Evolutionary conservation across 2,329 filamentous ascomycete genomes (phyloP).

Genomic region (Epichloe baconii): DNA sequence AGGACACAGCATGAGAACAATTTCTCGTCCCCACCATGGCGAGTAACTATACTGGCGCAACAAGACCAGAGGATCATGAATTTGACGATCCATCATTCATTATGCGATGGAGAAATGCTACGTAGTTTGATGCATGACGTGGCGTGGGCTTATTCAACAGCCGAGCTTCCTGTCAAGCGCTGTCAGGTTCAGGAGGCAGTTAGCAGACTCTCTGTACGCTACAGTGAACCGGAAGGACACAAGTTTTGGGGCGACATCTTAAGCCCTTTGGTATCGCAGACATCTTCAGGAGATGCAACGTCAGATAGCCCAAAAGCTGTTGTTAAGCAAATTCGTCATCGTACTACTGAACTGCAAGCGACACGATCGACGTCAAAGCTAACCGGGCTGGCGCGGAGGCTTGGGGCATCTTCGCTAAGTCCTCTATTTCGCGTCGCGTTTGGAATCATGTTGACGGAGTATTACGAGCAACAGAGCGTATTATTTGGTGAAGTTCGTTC

Average conservation of each 20-base stretch:
- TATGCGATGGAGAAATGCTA: constrained; percentile 43
- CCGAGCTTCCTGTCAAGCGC: background rate
- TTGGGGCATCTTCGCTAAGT: background rate
- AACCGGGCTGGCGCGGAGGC: background rate
- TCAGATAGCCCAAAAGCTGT: background rate
- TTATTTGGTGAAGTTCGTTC: background rate
- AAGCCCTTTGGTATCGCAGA: background rate
- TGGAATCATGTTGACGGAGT: background rate
- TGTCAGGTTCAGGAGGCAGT: background rate
- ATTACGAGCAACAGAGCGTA: background rate
- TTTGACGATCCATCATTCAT: constrained; percentile 40
- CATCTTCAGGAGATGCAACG: background rate
- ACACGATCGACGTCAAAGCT: background rate
- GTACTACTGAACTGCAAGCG: background rate
- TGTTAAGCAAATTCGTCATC: background rate
- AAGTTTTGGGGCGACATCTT: background rate
- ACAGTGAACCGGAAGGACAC: background rate
- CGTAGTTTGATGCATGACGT: background rate
- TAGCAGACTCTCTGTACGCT: background rate
- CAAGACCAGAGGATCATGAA: constrained; percentile 19
- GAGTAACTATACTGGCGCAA: constrained; percentile 17
- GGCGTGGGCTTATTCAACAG: background rate
- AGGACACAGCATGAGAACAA: background rate
- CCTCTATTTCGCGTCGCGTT: background rate
- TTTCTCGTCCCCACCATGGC: constrained; percentile 18